Conservation (phyloP, 2,329 filamentous ascomycete genomes). For the Ophiostoma quercus region DNA sequence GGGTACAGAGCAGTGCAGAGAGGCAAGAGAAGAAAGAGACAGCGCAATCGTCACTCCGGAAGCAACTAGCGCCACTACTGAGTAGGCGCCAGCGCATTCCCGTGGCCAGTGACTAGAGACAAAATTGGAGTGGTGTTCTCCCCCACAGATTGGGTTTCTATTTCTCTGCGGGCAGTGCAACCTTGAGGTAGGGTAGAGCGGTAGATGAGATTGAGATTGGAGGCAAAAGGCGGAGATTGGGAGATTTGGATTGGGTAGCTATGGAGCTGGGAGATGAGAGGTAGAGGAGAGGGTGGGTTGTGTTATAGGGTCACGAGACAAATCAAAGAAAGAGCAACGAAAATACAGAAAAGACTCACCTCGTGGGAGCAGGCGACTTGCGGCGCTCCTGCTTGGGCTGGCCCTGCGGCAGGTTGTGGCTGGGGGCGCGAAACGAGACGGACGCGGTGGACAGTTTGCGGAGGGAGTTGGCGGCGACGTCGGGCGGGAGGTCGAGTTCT, state of each 20-base stretch:
- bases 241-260: neutral
- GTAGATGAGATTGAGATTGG: no score
- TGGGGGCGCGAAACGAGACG: constrained; percentile 43
- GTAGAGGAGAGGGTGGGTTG: no score
- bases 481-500: constrained; percentile 33
- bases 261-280: neutral
- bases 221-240: neutral
- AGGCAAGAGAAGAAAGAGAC: neutral
- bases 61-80: neutral
- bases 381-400: constrained; percentile 42
- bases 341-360: constrained; percentile 34
- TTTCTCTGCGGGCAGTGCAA: neutral
- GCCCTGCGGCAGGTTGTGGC: constrained; percentile 47
- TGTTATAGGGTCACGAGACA: no score
- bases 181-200: neutral
- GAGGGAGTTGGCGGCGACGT: constrained; percentile 35
- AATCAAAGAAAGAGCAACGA: neutral
- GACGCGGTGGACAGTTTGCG: constrained; percentile 46
- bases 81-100: neutral
- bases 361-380: constrained; percentile 45
- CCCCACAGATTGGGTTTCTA: neutral
- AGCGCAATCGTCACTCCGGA: neutral
- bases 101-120: no score
- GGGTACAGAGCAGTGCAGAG: neutral
- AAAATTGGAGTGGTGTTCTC: neutral